phyloP scores from a whole-genome alignment of 331 rosid genomes.

The Quercus phellos region DNA sequence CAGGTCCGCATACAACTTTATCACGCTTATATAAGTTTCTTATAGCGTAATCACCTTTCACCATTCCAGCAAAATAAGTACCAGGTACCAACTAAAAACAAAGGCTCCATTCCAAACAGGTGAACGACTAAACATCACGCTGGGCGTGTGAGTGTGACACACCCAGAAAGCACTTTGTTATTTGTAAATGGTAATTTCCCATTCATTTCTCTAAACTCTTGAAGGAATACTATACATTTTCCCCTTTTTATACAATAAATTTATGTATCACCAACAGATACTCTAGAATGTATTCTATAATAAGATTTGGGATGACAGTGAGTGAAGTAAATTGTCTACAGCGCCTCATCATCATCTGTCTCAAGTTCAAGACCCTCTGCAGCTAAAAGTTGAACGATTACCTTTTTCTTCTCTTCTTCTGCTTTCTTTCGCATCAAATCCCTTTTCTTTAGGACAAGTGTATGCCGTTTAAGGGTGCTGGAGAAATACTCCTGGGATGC shows the following conservation, averaged over 20 bases:
- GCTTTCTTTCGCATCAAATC: slow-evolving; percentile 77
- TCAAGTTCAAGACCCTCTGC: slow-evolving; percentile 92
- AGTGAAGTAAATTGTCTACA: slow-evolving; percentile 16
- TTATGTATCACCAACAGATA: neutral
- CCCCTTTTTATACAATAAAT: neutral
- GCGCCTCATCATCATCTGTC: slow-evolving; percentile 53
- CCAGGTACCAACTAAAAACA: too few relatives aligned
- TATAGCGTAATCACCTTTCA: too few relatives aligned
- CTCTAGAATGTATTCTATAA: slow-evolving; percentile 18
- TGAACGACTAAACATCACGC: neutral
- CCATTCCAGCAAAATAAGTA: too few relatives aligned
- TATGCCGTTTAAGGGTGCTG: slow-evolving; percentile 77
- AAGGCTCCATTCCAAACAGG: too few relatives aligned
- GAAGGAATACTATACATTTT: neutral
- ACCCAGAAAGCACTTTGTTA: neutral
- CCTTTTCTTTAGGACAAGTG: slow-evolving; percentile 72
- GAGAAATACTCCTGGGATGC: slow-evolving; percentile 64
- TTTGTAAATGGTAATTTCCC: neutral
- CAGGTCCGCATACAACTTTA: too few relatives aligned
- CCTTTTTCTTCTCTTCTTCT: slow-evolving; percentile 63
- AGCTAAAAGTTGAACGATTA: slow-evolving; percentile 62
- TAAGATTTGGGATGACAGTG: slow-evolving; percentile 6
- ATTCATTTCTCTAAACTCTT: neutral
- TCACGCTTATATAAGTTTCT: too few relatives aligned
- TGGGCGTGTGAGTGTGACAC: neutral